Conservation (phyloP, 148 eudicot species). For the Rheum nobile region DNA sequence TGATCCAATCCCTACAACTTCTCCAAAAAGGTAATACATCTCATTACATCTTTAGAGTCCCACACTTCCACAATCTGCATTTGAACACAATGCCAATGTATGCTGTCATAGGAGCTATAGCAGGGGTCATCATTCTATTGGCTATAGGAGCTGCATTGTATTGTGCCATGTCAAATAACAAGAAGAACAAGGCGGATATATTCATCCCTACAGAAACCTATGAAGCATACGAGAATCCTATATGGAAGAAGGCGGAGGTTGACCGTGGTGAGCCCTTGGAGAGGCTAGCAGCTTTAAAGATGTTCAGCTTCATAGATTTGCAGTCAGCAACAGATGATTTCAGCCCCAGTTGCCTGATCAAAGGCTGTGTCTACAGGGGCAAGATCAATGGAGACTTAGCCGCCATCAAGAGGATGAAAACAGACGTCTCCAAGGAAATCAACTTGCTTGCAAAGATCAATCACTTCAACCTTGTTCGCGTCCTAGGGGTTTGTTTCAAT, state of each 20-base stretch:
- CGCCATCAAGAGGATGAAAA: constrained; percentile 66
- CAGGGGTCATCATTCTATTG: constrained; percentile 22
- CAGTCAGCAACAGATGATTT: constrained; percentile 64
- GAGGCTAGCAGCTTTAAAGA: constrained; percentile 58
- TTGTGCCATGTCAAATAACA: constrained; percentile 22
- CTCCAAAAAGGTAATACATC: neutral
- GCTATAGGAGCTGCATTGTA: constrained; percentile 19
- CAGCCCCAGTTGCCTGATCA: constrained; percentile 39
- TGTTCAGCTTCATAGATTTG: constrained; percentile 50
- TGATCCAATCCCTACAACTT: neutral
- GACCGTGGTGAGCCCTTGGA: constrained; percentile 49
- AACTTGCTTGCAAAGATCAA: constrained; percentile 56
- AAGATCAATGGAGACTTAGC: constrained; percentile 60
- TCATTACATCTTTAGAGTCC: neutral
- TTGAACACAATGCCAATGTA: constrained; percentile 31
- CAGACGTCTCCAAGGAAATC: constrained; percentile 73
- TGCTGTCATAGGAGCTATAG: constrained; percentile 45
- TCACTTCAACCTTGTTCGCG: constrained; percentile 66
- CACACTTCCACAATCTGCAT: neutral
- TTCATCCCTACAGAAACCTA: constrained; percentile 32
- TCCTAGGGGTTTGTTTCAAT: constrained; percentile 61
- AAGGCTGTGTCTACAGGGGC: constrained; percentile 79
- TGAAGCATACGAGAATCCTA: constrained; percentile 45
- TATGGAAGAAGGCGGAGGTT: constrained; percentile 32
- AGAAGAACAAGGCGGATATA: constrained; percentile 24